phyloP scores from a whole-genome alignment of 768 basidiomycete species.

The Amanita thiersii region DNA sequence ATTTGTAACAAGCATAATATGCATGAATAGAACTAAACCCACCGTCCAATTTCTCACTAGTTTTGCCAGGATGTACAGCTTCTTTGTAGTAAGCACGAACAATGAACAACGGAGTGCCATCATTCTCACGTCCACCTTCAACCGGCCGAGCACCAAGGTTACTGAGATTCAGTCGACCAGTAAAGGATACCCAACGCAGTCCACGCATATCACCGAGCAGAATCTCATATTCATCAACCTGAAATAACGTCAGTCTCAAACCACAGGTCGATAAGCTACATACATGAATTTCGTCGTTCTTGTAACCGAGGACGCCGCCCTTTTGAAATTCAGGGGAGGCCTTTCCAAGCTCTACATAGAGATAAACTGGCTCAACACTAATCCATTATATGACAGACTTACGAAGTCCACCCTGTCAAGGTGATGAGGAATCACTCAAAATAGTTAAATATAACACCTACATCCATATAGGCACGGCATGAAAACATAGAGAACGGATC shows the following conservation, averaged over 20 bases:
- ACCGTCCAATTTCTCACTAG: slow-evolving; percentile 45
- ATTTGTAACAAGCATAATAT: not conserved
- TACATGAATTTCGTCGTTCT: slow-evolving; percentile 52
- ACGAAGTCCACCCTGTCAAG: slow-evolving; percentile 46
- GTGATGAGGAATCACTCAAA: slow-evolving; percentile 2
- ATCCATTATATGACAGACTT: slow-evolving; percentile 18
- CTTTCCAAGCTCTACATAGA: slow-evolving; percentile 52
- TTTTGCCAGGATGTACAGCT: slow-evolving; percentile 58
- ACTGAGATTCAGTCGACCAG: slow-evolving; percentile 36
- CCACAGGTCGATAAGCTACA: slow-evolving; percentile 7
- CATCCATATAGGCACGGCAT: slow-evolving; percentile 51
- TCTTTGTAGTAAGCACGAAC: slow-evolving; percentile 47
- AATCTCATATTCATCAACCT: slow-evolving; percentile 60
- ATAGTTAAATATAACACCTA: slow-evolving; percentile 18
- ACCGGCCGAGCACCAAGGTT: slow-evolving; percentile 44
- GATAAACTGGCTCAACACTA: slow-evolving; percentile 6
- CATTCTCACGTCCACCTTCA: slow-evolving; percentile 58
- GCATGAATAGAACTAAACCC: slow-evolving; percentile 11
- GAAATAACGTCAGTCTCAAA: slow-evolving; percentile 1
- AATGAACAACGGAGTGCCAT: slow-evolving; percentile 54
- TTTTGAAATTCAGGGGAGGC: slow-evolving; percentile 49
- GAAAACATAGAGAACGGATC: slow-evolving; percentile 50
- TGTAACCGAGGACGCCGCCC: slow-evolving; percentile 59
- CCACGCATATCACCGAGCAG: slow-evolving; percentile 55
- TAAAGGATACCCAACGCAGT: slow-evolving; percentile 47